Evolutionary conservation across 2,329 filamentous ascomycete genomes (phyloP).

Genomic region (Ophiobolus disseminans): DNA sequence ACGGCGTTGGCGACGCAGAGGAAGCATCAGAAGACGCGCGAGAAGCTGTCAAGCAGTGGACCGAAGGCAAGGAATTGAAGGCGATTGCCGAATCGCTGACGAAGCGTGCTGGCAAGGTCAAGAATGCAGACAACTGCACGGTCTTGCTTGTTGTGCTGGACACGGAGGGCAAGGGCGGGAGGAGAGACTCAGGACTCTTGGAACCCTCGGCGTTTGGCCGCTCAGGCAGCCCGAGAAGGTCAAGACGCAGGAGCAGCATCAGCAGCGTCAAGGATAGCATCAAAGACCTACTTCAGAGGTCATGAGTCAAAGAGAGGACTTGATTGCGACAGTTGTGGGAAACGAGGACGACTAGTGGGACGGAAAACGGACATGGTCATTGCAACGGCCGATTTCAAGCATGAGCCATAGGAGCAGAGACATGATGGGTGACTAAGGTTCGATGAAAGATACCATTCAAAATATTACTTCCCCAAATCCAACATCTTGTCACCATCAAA

Average conservation of each 20-base stretch:
- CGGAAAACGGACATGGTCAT: too few relatives aligned
- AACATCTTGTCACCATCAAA: too few relatives aligned
- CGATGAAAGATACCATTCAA: too few relatives aligned
- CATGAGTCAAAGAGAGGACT: too few relatives aligned
- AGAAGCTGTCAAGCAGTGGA: conserved; percentile 22
- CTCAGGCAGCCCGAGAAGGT: background rate
- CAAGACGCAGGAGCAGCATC: conserved; percentile 6
- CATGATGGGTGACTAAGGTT: too few relatives aligned
- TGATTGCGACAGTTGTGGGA: too few relatives aligned
- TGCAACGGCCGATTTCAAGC: too few relatives aligned
- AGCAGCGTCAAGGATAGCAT: conserved; percentile 9
- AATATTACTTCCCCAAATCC: too few relatives aligned
- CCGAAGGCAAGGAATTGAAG: conserved; percentile 17
- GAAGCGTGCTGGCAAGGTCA: conserved; percentile 16
- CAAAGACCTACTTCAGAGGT: too few relatives aligned
- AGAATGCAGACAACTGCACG: conserved; percentile 32
- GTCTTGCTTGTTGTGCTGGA: conserved; percentile 27
- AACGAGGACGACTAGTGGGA: too few relatives aligned
- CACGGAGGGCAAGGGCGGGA: conserved; percentile 15
- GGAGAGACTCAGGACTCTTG: conserved; percentile 10
- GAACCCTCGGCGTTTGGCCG: background rate
- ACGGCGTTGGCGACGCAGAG: conserved; percentile 28
- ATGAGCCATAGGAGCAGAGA: too few relatives aligned
- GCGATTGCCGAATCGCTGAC: conserved; percentile 28
- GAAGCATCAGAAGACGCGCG: conserved; percentile 26